Base-by-base conservation (phyloP, 257 asterid species). In the Primulina tabacum region DNA sequence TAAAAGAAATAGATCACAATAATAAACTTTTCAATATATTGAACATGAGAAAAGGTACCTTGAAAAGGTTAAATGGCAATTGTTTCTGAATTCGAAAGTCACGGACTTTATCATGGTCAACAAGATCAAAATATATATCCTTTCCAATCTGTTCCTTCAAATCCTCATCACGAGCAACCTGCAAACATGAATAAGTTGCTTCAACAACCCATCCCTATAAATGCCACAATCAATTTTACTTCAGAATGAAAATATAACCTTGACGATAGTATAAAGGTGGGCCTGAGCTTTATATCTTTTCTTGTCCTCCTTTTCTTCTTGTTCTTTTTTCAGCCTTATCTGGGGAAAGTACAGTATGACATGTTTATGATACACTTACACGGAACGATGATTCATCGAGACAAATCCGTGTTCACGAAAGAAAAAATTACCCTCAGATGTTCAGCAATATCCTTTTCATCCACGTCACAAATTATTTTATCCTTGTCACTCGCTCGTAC, bases 161-260 rank as follows among this genome's bases (percentile, higher is more conserved):
- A 74, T 94, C 97, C 78, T 85, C 99, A 78, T 94, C 99, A 30
- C 96, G 96, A 58, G 97, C 97, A 85, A 94, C 97, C 99, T 93
- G 79, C 76, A 75, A 32, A 76, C 47, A 60, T 61, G 57, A 64
- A 63, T 37, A 73, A 70, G 70, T 32, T 29, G 64, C 74, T 72
- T 78, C 65, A 70, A 73, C 72, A 63, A 63, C 40, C 73, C 65
- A 50, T 50, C 68, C 38, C 64, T 38, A 56, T 65, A 70, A 64
- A 74, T 35, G 68, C 43, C 52, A 64, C 70, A n/a, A 53, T 6
- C 71, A 69, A 30, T 16, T 62, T 33, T 26, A 59, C 55, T 52
- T 10, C 9, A 68, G 50, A 43, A 72, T 47, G 56, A 57, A 34
- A 35, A 69, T n/a, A 43, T 75, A 69, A 93, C 99, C 97, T 94